phyloP scores from a whole-genome alignment of 1,139 yeast genomes.

The Saccharomycopsis hybrid region DNA sequence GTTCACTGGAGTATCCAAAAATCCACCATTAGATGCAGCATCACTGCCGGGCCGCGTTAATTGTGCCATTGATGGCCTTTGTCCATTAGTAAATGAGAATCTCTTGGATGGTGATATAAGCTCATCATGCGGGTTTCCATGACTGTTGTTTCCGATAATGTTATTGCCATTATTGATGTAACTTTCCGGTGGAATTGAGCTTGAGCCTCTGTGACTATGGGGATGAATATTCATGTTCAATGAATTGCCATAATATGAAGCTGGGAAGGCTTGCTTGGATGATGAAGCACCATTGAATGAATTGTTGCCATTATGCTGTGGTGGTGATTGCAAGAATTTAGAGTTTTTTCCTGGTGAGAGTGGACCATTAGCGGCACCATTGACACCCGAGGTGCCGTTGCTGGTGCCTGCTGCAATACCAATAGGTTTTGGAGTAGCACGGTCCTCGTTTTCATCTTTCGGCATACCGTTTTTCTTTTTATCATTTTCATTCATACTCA shows the following conservation, averaged over 20 bases:
- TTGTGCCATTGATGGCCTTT: background rate
- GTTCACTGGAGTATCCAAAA: constrained; percentile 12
- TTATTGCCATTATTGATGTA: background rate
- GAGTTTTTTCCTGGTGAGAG: background rate
- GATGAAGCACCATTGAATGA: too few relatives aligned
- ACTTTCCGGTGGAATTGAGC: background rate
- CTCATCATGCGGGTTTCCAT: background rate
- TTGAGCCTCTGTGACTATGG: background rate
- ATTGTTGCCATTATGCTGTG: too few relatives aligned
- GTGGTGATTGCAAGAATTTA: too few relatives aligned
- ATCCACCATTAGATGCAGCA: constrained; percentile 9
- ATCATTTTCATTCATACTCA: constrained; percentile 62
- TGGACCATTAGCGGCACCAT: background rate
- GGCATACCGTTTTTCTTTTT: background rate
- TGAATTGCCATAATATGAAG: background rate
- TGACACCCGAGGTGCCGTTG: too few relatives aligned
- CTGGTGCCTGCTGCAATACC: too few relatives aligned
- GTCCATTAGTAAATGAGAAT: constrained; percentile 3
- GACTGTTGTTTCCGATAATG: too few relatives aligned
- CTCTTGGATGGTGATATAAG: constrained; percentile 8
- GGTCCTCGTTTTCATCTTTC: background rate
- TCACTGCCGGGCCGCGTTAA: background rate
- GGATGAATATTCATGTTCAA: background rate
- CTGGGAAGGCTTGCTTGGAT: background rate
- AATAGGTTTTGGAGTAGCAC: background rate